Evolutionary conservation across 768 basidiomycete species (phyloP), one percentile per base, ranked within the genome.

Genomic region (Tricholoma matsutake): DNA sequence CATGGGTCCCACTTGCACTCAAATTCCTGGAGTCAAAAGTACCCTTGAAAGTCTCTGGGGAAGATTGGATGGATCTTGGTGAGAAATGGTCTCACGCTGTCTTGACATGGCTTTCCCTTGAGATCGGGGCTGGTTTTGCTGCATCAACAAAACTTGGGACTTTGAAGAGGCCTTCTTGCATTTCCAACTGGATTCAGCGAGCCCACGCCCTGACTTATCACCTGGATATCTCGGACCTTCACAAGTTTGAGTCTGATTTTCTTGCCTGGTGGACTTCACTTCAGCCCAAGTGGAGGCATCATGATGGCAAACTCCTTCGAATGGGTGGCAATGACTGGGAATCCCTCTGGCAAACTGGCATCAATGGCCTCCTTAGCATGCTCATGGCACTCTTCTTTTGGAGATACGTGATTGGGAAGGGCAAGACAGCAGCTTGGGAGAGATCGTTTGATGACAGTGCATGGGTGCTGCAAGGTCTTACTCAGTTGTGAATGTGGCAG

Each of bases 381-480:
- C 7, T 55, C 9, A n/a, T 7, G 18, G 32, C 10, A 5, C 54
- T 55, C 18, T 55, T 55, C 31, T 55, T 55, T 14, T 55, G 54
- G 54, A 0, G 32, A 35, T 34, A 20, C 18, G 7, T 8, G 54
- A 69, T 1, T 66, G 62, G 4, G 55, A 57, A 3, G 58, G 32
- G 11, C 59, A 9, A 2, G 61, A 22, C 11, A 29, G 25, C 31
- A 67, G 54, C 39, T 58, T 55, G 56, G 68, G 53, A 29, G 65
- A 31, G 14, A 65, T 63, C 8, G 65, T 64, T n/a, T 61, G 49
- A n/a, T 29, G n/a, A 61, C 57, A 1, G 61, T 57, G 6, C 54
- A 51, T 7, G 63, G 57, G 4, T 16, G 20, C n/a, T 28, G 3
- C 6, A 7, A 47, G 45, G 45, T 25, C 45, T 47, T 25, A 41